Evolutionary conservation across 2,329 filamentous ascomycete genomes (phyloP).

Genomic region (Hypomyces rosellus): DNA sequence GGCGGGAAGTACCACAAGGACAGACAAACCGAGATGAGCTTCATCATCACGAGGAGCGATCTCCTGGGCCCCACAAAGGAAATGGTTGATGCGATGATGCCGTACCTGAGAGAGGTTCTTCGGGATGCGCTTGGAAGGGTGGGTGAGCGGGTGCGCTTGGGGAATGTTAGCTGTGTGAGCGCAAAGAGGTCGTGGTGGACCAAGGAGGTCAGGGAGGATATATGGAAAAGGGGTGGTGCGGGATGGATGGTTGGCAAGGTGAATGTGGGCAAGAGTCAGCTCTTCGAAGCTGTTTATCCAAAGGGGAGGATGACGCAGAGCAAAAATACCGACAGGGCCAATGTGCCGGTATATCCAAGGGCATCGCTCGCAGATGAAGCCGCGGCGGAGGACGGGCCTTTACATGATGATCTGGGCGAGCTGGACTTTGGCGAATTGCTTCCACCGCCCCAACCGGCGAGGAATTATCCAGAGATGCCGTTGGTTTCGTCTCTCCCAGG

Average conservation of each 20-base stretch:
- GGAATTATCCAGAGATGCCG: conserved; percentile 75
- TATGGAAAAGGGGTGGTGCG: conserved; percentile 75
- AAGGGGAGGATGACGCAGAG: conserved; percentile 52
- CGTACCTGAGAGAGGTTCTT: conserved; percentile 71
- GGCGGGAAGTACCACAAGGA: conserved; percentile 59
- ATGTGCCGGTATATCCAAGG: conserved; percentile 15
- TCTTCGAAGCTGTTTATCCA: conserved; percentile 84
- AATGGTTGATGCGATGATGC: conserved; percentile 80
- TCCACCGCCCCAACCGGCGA: conserved; percentile 67
- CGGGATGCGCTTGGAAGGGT: conserved; percentile 65
- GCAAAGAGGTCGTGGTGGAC: conserved; percentile 89
- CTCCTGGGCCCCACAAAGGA: conserved; percentile 76
- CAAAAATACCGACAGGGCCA: conserved; percentile 10
- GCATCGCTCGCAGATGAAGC: conserved; percentile 12
- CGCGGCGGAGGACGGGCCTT: conserved; percentile 26
- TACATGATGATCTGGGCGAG: conserved; percentile 13
- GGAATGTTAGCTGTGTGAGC: conserved; percentile 82
- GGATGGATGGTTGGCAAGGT: conserved; percentile 98
- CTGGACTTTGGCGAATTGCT: conserved; percentile 53
- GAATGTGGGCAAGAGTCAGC: conserved; percentile 92
- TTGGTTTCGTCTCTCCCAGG: conserved; percentile 81
- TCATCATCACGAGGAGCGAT: conserved; percentile 86
- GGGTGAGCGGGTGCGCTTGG: conserved; percentile 68
- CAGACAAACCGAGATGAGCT: conserved; percentile 71
- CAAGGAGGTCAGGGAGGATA: conserved; percentile 74